A percentile compares a stretch with the other conserved stretches of the same genome.
These are phyloP conservation scores for Cupressus sempervirens DNA, from an alignment of 75 land plant genomes.

Conservation along the genomic window DNA sequence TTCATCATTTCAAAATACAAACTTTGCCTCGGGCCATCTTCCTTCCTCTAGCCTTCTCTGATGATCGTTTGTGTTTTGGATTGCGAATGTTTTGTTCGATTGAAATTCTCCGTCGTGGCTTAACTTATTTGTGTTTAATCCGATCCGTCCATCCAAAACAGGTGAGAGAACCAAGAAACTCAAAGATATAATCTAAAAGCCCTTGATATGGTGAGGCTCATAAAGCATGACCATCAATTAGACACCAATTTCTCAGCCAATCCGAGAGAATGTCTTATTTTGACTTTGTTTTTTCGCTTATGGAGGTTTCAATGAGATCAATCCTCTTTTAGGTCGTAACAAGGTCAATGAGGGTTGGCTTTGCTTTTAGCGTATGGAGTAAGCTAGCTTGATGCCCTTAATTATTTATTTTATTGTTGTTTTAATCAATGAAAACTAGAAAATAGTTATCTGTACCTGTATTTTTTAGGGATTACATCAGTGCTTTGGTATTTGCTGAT, in stretches of 20 bases:
- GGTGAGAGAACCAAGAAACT: background rate
- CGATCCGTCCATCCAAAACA: slow-evolving; percentile 68
- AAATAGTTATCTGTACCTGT: too few relatives aligned
- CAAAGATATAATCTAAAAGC: background rate
- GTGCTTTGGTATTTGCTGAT: too few relatives aligned
- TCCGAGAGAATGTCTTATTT: background rate
- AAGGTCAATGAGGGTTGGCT: too few relatives aligned
- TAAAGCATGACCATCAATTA: background rate
- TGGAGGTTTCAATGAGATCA: background rate
- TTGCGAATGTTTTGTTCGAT: slow-evolving; percentile 43
- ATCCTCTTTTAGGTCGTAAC: too few relatives aligned
- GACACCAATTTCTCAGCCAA: too few relatives aligned
- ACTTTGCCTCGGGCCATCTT: slow-evolving; percentile 85
- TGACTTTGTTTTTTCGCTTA: background rate
- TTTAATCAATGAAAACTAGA: too few relatives aligned
- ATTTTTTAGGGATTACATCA: too few relatives aligned
- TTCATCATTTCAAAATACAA: slow-evolving; percentile 79
- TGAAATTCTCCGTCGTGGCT: slow-evolving; percentile 63
- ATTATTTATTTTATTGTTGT: too few relatives aligned
- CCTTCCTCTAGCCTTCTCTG: slow-evolving; percentile 68
- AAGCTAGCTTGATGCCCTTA: too few relatives aligned
- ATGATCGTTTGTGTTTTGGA: slow-evolving; percentile 48
- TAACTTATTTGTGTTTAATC: slow-evolving; percentile 69
- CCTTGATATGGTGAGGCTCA: background rate
- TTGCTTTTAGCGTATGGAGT: too few relatives aligned